phyloP scores from a whole-genome alignment of 345 rosid genomes.

The Raphanus raphanistrum region DNA sequence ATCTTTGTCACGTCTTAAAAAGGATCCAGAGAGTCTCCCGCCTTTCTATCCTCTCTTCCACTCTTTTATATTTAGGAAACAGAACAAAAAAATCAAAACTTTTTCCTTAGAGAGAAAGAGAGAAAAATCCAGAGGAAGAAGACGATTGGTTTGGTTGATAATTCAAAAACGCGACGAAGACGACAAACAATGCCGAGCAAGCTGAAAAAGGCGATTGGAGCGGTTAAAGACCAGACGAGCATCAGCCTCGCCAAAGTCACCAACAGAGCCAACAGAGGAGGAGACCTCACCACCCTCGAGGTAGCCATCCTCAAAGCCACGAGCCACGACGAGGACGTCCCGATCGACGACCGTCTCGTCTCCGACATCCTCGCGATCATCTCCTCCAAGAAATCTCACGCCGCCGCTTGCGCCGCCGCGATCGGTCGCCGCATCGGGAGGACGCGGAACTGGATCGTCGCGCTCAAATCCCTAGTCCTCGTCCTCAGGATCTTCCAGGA shows the following conservation, averaged over 20 bases:
- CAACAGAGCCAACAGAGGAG: conserved; percentile 25
- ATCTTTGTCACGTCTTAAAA: conserved; percentile 12
- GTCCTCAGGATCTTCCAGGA: conserved; percentile 74
- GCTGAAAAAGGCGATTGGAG: conserved; percentile 81
- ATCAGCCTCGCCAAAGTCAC: conserved; percentile 82
- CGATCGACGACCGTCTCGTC: conserved; percentile 64
- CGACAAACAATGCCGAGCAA: conserved; percentile 69
- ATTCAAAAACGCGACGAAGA: not conserved
- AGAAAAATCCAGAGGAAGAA: not conserved
- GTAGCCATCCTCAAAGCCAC: conserved; percentile 78
- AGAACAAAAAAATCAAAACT: not conserved
- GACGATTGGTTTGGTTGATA: not conserved
- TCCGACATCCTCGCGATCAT: conserved; percentile 53
- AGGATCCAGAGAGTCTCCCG: conserved; percentile 12
- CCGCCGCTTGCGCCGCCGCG: conserved; percentile 60
- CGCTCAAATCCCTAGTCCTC: conserved; percentile 74
- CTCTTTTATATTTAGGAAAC: conserved; percentile 6
- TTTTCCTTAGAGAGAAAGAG: not conserved
- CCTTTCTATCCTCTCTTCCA: conserved; percentile 18
- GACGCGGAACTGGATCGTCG: conserved; percentile 82
- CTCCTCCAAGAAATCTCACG: conserved; percentile 53
- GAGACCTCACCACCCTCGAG: conserved; percentile 48
- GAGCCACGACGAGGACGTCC: conserved; percentile 62
- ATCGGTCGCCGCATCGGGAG: conserved; percentile 64
- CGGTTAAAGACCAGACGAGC: conserved; percentile 91